Percentiles rank a stretch among this genome's conserved stretches.
These are phyloP conservation scores for Xylaria scruposa DNA, from an alignment of 495 filamentous ascomycete species.

Conservation along the genomic window DNA sequence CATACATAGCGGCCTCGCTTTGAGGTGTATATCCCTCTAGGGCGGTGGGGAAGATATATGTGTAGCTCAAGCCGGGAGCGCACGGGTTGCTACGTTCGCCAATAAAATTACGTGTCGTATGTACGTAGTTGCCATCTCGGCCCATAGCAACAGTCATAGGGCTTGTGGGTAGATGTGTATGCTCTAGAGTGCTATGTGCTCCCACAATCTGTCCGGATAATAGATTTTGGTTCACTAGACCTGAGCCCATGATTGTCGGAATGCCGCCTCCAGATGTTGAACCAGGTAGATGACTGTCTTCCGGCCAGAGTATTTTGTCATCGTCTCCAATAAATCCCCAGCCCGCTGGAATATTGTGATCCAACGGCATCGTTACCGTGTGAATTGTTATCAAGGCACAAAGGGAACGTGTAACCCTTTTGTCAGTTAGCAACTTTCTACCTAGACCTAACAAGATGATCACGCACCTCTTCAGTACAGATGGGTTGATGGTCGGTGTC, in stretches of 20 bases:
- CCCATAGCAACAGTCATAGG: background rate
- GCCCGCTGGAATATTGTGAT: background rate
- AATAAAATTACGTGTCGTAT: background rate
- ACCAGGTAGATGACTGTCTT: background rate
- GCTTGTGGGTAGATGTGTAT: background rate
- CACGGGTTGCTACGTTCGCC: background rate
- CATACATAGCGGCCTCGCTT: background rate
- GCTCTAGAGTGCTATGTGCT: background rate
- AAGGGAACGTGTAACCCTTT: no score
- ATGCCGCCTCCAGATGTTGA: background rate
- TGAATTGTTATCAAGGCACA: no score
- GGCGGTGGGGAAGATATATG: background rate
- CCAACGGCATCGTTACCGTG: background rate
- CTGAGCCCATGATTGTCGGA: background rate
- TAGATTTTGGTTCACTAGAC: background rate
- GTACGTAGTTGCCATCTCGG: no score
- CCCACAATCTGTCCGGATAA: background rate
- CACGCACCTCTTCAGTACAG: no score
- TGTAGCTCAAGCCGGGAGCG: background rate
- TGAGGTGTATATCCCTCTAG: background rate
- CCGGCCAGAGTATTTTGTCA: background rate
- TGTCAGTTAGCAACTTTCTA: no score
- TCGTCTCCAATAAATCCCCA: background rate
- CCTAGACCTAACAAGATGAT: no score
- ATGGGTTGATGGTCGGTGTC: no score